A percentile compares a stretch with the other conserved stretches of the same genome.
Evolutionary conservation across 257 asterid genomes (phyloP).

Genomic region (Forsythia viridissima): DNA sequence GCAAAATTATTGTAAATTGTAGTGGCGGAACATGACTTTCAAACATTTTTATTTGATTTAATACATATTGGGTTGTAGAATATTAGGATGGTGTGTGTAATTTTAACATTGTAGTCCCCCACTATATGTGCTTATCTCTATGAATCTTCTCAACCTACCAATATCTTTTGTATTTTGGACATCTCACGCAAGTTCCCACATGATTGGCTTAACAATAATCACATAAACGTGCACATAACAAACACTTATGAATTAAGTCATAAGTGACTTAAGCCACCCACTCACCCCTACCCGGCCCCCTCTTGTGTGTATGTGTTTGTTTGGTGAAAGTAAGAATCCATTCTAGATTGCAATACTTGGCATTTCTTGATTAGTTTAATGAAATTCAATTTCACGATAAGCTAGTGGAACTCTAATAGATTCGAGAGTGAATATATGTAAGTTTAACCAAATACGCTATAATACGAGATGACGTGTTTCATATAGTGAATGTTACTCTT

Average conservation of each 20-base stretch:
- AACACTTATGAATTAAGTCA: neutral
- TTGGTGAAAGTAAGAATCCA: neutral
- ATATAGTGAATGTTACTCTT: too few relatives aligned
- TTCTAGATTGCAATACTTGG: neutral
- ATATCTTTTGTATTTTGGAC: neutral
- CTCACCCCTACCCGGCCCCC: neutral
- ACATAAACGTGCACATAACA: neutral
- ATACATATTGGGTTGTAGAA: too few relatives aligned
- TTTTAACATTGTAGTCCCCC: neutral
- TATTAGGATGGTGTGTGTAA: too few relatives aligned
- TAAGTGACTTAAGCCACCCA: neutral
- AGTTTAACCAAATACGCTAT: too few relatives aligned
- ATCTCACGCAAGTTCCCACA: neutral
- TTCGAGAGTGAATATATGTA: too few relatives aligned
- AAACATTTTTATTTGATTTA: too few relatives aligned
- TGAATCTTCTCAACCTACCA: neutral
- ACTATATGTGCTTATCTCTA: neutral
- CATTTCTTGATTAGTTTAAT: neutral
- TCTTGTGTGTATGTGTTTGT: neutral
- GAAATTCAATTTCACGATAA: neutral
- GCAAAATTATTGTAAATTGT: neutral
- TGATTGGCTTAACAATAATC: neutral
- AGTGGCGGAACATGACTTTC: neutral
- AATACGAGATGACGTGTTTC: neutral
- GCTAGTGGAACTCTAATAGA: neutral